These are phyloP conservation scores for Trichoderma koningii DNA, from an alignment of 2,329 filamentous ascomycete species.

Conservation along the genomic window DNA sequence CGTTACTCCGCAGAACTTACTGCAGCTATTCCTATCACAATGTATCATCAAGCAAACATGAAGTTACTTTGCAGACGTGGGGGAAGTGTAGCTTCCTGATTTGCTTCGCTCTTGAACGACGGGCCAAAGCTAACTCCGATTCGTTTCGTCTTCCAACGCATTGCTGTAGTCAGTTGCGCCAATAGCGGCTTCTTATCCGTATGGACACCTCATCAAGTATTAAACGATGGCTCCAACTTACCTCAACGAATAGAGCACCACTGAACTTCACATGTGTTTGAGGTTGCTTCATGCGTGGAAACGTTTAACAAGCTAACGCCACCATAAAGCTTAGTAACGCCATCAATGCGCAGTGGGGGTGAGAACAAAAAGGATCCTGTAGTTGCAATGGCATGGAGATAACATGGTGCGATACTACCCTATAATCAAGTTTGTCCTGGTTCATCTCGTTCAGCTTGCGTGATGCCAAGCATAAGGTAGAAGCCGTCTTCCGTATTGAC, in stretches of 20 bases:
- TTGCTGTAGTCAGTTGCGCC: background rate
- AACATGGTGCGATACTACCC: constrained; percentile 7
- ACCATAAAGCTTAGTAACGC: constrained; percentile 4
- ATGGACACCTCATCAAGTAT: too few relatives aligned
- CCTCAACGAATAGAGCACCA: background rate
- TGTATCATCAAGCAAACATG: background rate
- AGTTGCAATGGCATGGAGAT: constrained; percentile 6
- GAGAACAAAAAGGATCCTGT: background rate
- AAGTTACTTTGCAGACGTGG: background rate
- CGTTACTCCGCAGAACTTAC: background rate
- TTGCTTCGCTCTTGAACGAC: background rate
- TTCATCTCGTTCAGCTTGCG: background rate
- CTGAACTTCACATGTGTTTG: background rate
- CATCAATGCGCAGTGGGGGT: background rate
- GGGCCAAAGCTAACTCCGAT: background rate
- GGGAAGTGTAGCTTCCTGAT: background rate
- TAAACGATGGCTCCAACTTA: background rate
- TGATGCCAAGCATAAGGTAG: background rate
- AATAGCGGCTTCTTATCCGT: background rate
- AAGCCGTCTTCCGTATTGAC: background rate
- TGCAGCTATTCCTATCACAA: background rate
- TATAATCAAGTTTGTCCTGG: background rate
- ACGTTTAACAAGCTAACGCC: background rate
- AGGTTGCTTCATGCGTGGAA: background rate
- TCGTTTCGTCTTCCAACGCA: background rate